These are phyloP conservation scores for Penicillium samsonianum DNA, from an alignment of 495 filamentous ascomycete species.

Conservation along the genomic window DNA sequence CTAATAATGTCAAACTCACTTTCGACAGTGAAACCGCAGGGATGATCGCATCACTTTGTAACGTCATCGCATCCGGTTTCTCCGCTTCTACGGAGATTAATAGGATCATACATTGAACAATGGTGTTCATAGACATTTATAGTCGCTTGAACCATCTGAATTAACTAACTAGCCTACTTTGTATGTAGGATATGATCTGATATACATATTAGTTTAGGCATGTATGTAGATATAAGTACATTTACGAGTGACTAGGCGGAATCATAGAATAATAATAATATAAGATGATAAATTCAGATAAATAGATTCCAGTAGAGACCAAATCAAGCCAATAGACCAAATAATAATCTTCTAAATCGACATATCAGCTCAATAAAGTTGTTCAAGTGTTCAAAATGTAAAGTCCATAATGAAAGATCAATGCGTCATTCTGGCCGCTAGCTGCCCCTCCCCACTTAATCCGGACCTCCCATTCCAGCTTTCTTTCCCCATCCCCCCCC, in stretches of 20 bases:
- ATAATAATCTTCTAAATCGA: not conserved
- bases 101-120: not conserved
- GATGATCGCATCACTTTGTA: constrained; percentile 14
- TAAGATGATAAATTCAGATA: not conserved
- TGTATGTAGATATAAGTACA: not conserved
- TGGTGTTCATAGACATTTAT: not conserved
- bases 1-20: not conserved
- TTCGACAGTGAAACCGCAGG: not conserved
- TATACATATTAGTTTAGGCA: not conserved
- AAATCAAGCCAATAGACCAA: not conserved
- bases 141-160: no score
- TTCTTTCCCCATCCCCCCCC: constrained; percentile 8
- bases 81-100: constrained; percentile 2
- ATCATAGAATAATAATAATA: not conserved
- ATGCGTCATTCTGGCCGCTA: constrained; percentile 36
- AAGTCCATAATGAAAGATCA: constrained; percentile 24
- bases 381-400: not conserved
- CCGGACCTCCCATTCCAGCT: constrained; percentile 20
- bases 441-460: constrained; percentile 32
- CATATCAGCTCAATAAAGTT: not conserved
- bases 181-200: no score
- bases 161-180: no score
- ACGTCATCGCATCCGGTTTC: constrained; percentile 14
- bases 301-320: not conserved
- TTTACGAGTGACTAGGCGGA: not conserved